phyloP scores from a whole-genome alignment of 192 early-diverging fungal species.

The Backusella macrospora region DNA sequence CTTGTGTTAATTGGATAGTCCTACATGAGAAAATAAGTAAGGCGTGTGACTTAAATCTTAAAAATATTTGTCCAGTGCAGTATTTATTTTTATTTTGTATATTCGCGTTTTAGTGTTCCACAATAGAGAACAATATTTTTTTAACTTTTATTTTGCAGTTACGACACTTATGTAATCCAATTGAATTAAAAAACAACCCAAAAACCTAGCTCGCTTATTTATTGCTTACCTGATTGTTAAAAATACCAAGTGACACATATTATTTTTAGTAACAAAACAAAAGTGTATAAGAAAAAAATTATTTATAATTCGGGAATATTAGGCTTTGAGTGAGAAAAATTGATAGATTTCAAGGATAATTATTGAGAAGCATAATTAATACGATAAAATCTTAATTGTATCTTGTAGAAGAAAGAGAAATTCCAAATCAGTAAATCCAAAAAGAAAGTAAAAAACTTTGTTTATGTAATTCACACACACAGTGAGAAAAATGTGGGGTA shows the following conservation, averaged over 20 bases:
- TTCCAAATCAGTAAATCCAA: not conserved
- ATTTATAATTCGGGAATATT: no score
- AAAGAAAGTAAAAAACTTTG: conserved; percentile 1
- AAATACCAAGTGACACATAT: not conserved
- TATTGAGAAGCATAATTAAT: not conserved
- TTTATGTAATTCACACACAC: conserved; percentile 16
- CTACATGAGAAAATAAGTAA: not conserved
- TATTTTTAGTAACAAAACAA: not conserved
- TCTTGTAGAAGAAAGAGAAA: conserved; percentile 3
- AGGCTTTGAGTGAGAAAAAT: not conserved
- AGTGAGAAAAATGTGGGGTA: conserved; percentile 10
- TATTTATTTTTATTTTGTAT: conserved; percentile 10
- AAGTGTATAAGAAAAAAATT: not conserved
- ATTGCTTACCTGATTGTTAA: conserved; percentile 8
- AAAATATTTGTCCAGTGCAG: not conserved
- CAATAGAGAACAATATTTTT: not conserved
- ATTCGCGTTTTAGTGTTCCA: conserved; percentile 13
- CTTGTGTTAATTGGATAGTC: conserved; percentile 8
- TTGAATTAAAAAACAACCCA: not conserved
- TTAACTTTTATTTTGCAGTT: not conserved
- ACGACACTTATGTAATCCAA: not conserved
- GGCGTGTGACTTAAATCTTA: conserved; percentile 10
- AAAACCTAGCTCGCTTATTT: not conserved
- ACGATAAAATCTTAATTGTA: not conserved
- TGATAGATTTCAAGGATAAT: not conserved